Conservation (phyloP, 352 stramenopile genomes). For the Pilasporangium apinafurcum region DNA sequence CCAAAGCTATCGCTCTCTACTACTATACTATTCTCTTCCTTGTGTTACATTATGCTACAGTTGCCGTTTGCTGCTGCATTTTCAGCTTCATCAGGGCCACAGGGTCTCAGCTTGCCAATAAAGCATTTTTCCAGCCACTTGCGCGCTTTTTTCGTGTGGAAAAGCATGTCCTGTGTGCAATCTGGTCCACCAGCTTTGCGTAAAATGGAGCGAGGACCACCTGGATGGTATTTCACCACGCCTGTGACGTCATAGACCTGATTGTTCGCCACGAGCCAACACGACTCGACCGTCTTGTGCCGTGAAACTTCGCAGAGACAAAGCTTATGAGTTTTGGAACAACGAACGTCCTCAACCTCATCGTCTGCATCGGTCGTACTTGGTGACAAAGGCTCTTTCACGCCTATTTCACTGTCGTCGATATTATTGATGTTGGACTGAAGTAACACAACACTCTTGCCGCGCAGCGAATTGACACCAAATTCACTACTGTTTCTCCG, state of each 20-base stretch:
- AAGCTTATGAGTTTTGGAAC: conserved; percentile 55
- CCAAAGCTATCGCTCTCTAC: conserved; percentile 1
- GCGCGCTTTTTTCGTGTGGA: conserved; percentile 70
- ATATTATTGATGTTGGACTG: too few relatives aligned
- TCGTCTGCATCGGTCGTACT: conserved; percentile 11
- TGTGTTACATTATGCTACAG: conserved; percentile 81
- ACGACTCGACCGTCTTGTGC: conserved; percentile 90
- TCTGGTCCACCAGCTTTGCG: conserved; percentile 72
- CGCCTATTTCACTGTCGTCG: conserved; percentile 7
- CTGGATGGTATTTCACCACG: conserved; percentile 65
- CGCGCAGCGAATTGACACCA: conserved; percentile 6
- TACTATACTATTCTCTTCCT: not conserved
- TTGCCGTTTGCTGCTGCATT: conserved; percentile 21
- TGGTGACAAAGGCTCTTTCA: conserved; percentile 3
- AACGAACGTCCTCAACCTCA: conserved; percentile 24
- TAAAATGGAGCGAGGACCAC: conserved; percentile 68
- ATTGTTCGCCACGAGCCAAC: conserved; percentile 92
- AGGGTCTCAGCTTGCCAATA: conserved; percentile 67
- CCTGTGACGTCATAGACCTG: conserved; percentile 86
- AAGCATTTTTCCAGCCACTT: conserved; percentile 80
- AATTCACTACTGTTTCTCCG: conserved; percentile 17
- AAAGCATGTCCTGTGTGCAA: conserved; percentile 76
- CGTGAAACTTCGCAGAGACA: conserved; percentile 70
- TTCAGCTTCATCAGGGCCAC: conserved; percentile 36
- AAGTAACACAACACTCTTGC: conserved; percentile 28